Evolutionary conservation across 371 early-diverging fungal genomes (phyloP), one percentile per base, ranked within the genome.

Genomic region (Nematocida ausubeli): DNA sequence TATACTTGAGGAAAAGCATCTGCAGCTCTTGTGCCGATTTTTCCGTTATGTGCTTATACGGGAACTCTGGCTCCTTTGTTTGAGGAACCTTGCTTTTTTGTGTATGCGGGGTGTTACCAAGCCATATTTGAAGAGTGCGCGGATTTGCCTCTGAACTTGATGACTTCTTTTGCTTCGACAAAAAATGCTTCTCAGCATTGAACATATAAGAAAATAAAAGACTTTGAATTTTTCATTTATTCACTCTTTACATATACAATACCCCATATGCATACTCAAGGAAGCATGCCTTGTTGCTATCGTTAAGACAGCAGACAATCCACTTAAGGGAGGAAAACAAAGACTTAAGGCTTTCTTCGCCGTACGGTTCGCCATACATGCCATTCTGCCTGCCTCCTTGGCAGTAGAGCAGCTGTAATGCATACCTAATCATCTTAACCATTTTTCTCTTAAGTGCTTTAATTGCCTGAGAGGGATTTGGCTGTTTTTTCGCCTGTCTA

Each of bases 161-260:
- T 22, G 37, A 26, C 26, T 24, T 64, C 34, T 54, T 66, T 37
- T 7, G 14, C 16, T 60, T 56, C 4, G 55, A 54, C 39, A 75
- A 24, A 75, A 65, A 75, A 55, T 75, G 78, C 42, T 6, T 39
- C 24, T 65, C 66, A 0, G 78, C 66, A 66, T 66, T 56, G 54
- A 75, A 75, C 78, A 75, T 75, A 47, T 34, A 51, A 64, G 47
- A 63, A 55, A 39, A 30, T 28, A 65, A 63, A 55, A 39, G 49
- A 42, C 12, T 26, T 42, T 14, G 14, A 44, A 47, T 42, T 16
- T 37, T 64, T 44, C 49, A 40, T 64, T 64, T 64, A 64, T 64
- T 64, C 28, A 58, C 7, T 16, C 6, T 12, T 32, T 47, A 44
- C 16, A 64, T 16, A 30, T 16, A 64, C 44, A 64, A 16, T 12